phyloP scores from a whole-genome alignment of 768 basidiomycete species.

The Mycena pura region DNA sequence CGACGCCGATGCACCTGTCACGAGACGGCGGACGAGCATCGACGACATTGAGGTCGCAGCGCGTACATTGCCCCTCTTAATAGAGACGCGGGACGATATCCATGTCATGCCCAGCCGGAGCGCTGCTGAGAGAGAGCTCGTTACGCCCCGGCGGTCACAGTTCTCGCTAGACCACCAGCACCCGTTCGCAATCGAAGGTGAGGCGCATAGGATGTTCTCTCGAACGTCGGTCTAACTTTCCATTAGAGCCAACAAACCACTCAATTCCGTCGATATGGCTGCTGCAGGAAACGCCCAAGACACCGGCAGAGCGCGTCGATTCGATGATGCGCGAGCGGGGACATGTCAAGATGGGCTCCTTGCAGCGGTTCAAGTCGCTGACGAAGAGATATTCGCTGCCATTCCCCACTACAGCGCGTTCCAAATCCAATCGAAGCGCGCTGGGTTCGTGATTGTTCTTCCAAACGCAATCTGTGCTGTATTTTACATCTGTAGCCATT shows the following conservation, averaged over 20 bases:
- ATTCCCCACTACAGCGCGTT: slow-evolving; percentile 37
- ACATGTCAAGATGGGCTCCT: slow-evolving; percentile 38
- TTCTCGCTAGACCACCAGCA: slow-evolving; percentile 28
- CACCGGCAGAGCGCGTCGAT: slow-evolving; percentile 41
- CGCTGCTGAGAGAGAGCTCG: slow-evolving; percentile 38
- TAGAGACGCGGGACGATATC: slow-evolving; percentile 38
- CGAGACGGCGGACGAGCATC: slow-evolving; percentile 33
- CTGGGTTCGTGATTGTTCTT: not conserved
- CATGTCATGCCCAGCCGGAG: slow-evolving; percentile 33
- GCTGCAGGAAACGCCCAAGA: slow-evolving; percentile 47
- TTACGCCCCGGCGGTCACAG: slow-evolving; percentile 39
- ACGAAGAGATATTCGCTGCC: slow-evolving; percentile 59
- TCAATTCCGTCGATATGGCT: slow-evolving; percentile 59
- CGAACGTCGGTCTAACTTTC: not conserved
- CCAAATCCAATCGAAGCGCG: slow-evolving; percentile 11
- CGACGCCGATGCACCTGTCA: not conserved
- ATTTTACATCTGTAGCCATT: slow-evolving; percentile 21
- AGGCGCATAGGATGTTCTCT: not conserved
- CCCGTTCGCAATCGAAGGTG: slow-evolving; percentile 25
- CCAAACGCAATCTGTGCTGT: slow-evolving; percentile 8
- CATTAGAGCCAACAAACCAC: slow-evolving; percentile 12
- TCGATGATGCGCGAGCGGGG: slow-evolving; percentile 33
- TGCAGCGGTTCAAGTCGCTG: slow-evolving; percentile 48
- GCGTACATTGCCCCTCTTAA: slow-evolving; percentile 17
- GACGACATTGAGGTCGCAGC: slow-evolving; percentile 31